Percentiles rank a stretch among this genome's conserved stretches.
These are phyloP conservation scores for Danielia oregonensis DNA, from an alignment of 805 yeast species.

Conservation along the genomic window DNA sequence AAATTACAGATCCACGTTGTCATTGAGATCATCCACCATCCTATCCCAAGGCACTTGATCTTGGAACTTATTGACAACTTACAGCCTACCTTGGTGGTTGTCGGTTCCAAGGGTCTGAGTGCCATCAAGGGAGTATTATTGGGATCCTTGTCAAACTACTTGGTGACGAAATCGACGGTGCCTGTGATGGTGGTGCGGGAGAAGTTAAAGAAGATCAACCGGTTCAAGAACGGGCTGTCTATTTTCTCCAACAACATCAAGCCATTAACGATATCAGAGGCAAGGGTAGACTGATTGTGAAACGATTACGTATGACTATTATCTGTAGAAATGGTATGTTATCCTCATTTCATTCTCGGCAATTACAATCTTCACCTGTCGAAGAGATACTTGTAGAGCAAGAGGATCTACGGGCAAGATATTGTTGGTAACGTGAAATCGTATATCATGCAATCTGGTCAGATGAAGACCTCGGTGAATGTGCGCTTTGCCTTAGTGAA, in stretches of 20 bases:
- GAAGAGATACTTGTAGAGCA: no score
- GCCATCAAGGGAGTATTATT: slow-evolving; percentile 71
- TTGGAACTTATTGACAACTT: slow-evolving; percentile 67
- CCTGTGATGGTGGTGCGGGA: slow-evolving; percentile 81
- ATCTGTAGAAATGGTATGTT: background rate
- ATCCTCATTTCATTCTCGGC: background rate
- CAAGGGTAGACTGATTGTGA: slow-evolving; percentile 27
- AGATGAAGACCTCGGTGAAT: slow-evolving; percentile 54
- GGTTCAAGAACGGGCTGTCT: slow-evolving; percentile 46
- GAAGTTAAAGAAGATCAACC: slow-evolving; percentile 64
- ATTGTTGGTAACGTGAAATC: background rate
- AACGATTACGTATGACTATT: background rate
- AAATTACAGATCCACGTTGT: slow-evolving; percentile 71
- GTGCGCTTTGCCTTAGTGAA: slow-evolving; percentile 43
- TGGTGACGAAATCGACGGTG: slow-evolving; percentile 65
- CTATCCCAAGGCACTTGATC: slow-evolving; percentile 67
- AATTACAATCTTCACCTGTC: no score
- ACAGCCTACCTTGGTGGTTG: slow-evolving; percentile 69
- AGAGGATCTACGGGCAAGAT: no score
- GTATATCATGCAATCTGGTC: no score
- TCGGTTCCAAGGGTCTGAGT: slow-evolving; percentile 71
- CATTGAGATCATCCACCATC: slow-evolving; percentile 71
- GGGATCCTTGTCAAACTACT: slow-evolving; percentile 69
- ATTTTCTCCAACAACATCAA: slow-evolving; percentile 55
- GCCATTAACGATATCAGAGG: slow-evolving; percentile 46